A percentile compares a stretch with the other conserved stretches of the same genome.
phyloP scores from a whole-genome alignment of 768 basidiomycete genomes.

The Hortiboletus flavorubellus region DNA sequence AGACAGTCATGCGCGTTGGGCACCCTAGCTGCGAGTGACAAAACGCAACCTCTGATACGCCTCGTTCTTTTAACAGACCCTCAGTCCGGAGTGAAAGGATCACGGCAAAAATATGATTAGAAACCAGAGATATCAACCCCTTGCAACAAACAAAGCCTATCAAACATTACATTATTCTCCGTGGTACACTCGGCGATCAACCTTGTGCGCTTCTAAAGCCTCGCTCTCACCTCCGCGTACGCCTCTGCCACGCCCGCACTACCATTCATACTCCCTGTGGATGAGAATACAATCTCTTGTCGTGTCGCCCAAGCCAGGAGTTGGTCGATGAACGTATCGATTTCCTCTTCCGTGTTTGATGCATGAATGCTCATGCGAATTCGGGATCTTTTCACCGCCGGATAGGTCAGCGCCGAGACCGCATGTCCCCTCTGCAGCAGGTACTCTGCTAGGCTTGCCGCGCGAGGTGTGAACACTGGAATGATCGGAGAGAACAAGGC shows the following conservation, averaged over 20 bases:
- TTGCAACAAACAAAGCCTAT: not conserved
- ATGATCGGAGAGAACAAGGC: slow-evolving; percentile 19
- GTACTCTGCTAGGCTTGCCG: slow-evolving; percentile 11
- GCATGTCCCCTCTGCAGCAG: slow-evolving; percentile 16
- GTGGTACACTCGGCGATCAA: not conserved
- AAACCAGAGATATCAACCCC: not conserved
- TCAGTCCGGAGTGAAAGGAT: not conserved
- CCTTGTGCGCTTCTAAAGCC: slow-evolving; percentile 8
- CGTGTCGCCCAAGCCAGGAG: slow-evolving; percentile 11
- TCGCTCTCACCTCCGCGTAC: slow-evolving; percentile 4
- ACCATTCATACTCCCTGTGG: not conserved
- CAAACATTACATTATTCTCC: not conserved
- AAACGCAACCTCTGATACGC: too few relatives aligned
- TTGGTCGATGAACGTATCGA: slow-evolving; percentile 7
- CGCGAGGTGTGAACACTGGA: slow-evolving; percentile 15
- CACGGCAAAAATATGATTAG: not conserved
- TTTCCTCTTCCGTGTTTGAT: slow-evolving; percentile 17
- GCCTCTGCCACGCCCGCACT: not conserved
- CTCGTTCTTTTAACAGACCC: too few relatives aligned
- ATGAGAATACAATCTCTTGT: not conserved
- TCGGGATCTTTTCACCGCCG: slow-evolving; percentile 14
- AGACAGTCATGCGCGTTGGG: too few relatives aligned
- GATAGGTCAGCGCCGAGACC: slow-evolving; percentile 7
- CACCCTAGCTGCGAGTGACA: too few relatives aligned
- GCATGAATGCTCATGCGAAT: slow-evolving; percentile 19